Base-by-base conservation (phyloP, 2,329 filamentous ascomycete species). In the Penicillium sumatraense region DNA sequence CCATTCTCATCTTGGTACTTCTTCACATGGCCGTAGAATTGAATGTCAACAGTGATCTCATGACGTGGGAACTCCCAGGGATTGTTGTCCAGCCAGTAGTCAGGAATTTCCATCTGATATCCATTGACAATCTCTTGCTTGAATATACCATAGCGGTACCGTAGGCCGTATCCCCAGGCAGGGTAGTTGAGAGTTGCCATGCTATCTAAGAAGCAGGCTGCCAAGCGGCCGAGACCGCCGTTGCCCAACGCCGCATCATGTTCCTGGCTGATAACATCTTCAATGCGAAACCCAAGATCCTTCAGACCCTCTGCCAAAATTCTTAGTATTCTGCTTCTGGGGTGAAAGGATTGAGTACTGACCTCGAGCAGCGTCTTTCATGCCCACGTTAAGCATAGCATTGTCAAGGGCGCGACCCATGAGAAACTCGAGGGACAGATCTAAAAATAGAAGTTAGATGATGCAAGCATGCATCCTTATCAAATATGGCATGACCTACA, bases 41-140 rank as follows among this genome's bases (percentile, higher is more conserved):
- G 93, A 57, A 99, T 91, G 76, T 98, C 91, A 21, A 99, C 93
- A 2, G 89, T 93, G 58, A 99, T 90, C 72, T 99, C 95, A 74
- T 97, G 91, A 63, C 95, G 85, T 38, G 93, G 92, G 69, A 98
- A 99, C 73, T 99, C 95, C 95, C 95, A 99, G 0, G 95, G 95
- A 76, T 99, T 99, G 77, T 98, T 97, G 73, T 98, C 95, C 51
- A 99, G 86, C 95, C 95, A 99, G 78, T 99, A 98, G 74, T 99
- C 95, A 18, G 95, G 95, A 56, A 98, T 90, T 72, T 99, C 95
- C 61, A 99, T 92, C 76, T 99, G 95, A 74, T 97, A 99, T 54
- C 95, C 95, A 69, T 98, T 90, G 57, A 97, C 88, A 67, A 99
- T 98, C 80, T 98, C 95, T 80, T 99, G 95, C 81, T 98, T 98